Base-by-base conservation (phyloP, 208 protist genomes). In the Trypanosomatidae sp. region DNA sequence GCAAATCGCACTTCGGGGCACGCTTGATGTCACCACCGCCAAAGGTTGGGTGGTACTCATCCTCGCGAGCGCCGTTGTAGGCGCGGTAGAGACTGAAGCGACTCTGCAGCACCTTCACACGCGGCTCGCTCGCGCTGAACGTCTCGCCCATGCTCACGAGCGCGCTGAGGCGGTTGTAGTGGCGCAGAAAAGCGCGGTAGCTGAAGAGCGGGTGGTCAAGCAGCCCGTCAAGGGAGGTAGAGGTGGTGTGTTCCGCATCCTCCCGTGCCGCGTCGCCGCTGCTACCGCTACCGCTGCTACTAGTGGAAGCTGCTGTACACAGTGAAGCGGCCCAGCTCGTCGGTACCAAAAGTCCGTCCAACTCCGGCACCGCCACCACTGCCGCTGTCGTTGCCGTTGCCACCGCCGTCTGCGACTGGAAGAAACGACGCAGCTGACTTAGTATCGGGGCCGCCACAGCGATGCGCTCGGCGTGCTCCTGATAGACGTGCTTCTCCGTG, bases 71-170 rank as follows among this genome's bases (percentile, higher is more conserved):
- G 47, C 80, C 78, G 72, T 94, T 96, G 80, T 90, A 96, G 69
- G 84, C 82, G 36, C 89, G 84, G 71, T 92, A 86, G 25, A 96
- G 84, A 17, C 53, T 76, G 69, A 85, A 94, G 58, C 83, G 86
- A 68, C 89, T 85, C 68, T 89, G 81, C 74, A 96, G 73, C 22
- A 96, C 79, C 73, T 88, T 87, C 19, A 92, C 71, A 1, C 91
- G 89, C 36, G 88, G 87, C 74, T 94, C 89, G 66, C 86, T 87
- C 0, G 91, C 91, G 6, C 88, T 91, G 73, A 94, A 96, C 49
- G 91, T 69, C 36, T 80, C 62, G 8, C 74, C 74, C 62, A 77
- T 82, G 64, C 78, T 71, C 7, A 86, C 60, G 7, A 92, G 66
- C 62, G 58, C 49, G 50, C 76, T 83, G 30, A 93, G 75, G 15